Evolutionary conservation across 1,284 basidiomycete species (phyloP).

Genomic region (Tilletia indica): DNA sequence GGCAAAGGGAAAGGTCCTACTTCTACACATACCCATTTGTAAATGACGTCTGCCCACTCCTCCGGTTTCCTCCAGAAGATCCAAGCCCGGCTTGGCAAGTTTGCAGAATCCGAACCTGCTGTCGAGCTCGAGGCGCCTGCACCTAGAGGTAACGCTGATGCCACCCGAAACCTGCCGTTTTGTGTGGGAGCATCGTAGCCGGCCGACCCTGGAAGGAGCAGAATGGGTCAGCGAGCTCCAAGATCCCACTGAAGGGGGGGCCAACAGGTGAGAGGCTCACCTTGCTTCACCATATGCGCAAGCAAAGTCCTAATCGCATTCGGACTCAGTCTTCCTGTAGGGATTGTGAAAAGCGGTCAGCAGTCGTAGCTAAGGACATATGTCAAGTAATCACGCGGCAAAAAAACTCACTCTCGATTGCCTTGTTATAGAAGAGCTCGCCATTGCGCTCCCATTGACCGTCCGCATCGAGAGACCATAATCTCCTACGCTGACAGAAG

Average conservation of each 20-base stretch:
- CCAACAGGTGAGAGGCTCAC: background rate
- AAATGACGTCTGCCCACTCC: conserved; percentile 61
- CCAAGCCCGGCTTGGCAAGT: conserved; percentile 44
- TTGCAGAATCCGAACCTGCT: background rate
- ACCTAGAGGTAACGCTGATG: background rate
- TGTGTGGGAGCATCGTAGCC: conserved; percentile 31
- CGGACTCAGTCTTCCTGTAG: conserved; percentile 30
- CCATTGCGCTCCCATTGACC: conserved; percentile 37
- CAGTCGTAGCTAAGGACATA: no score
- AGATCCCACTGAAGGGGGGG: no score
- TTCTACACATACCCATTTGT: conserved; percentile 58
- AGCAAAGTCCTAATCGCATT: conserved; percentile 35
- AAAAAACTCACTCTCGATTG: background rate
- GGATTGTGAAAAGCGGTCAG: background rate
- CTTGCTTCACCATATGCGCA: conserved; percentile 39
- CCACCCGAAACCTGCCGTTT: conserved; percentile 21
- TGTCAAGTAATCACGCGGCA: background rate
- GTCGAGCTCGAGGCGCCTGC: background rate
- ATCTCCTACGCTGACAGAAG: conserved; percentile 57
- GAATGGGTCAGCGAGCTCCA: background rate
- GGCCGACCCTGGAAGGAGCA: conserved; percentile 11
- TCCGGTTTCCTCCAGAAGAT: conserved; percentile 62
- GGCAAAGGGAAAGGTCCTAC: background rate
- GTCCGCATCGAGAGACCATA: conserved; percentile 57
- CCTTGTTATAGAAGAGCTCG: conserved; percentile 18